Evolutionary conservation across 176 grass and related monocot genomes (phyloP).

Genomic region (Eleusine coracana): DNA sequence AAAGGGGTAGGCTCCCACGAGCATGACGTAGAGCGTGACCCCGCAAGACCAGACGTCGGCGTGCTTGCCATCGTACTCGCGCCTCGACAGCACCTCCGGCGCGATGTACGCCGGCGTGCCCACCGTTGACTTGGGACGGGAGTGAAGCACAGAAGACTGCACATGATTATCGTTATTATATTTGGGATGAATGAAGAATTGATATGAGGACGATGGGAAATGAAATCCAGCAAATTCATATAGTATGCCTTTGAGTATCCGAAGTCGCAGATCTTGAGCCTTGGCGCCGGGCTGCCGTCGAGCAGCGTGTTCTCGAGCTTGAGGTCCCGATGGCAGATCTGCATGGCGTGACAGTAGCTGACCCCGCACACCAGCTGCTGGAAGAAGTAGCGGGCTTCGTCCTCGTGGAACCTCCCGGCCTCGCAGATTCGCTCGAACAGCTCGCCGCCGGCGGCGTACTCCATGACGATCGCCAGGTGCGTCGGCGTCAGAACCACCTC

Average conservation of each 20-base stretch:
- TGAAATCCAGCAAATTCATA: no score
- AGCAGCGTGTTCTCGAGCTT: slow-evolving; percentile 95
- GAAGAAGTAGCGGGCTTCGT: slow-evolving; percentile 89
- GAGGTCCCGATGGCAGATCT: slow-evolving; percentile 90
- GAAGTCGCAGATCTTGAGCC: slow-evolving; percentile 92
- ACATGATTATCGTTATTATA: not conserved
- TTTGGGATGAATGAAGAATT: no score
- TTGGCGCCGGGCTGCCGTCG: slow-evolving; percentile 81
- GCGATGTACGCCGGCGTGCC: slow-evolving; percentile 87
- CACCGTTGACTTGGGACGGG: slow-evolving; percentile 68
- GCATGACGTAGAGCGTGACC: slow-evolving; percentile 89
- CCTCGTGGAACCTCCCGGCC: slow-evolving; percentile 77
- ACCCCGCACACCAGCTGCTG: slow-evolving; percentile 94
- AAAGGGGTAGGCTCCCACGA: slow-evolving; percentile 87
- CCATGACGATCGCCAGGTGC: slow-evolving; percentile 93
- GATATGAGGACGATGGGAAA: no score
- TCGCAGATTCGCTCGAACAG: slow-evolving; percentile 97
- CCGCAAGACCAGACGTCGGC: slow-evolving; percentile 97
- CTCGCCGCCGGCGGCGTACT: slow-evolving; percentile 92
- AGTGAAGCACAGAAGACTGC: slow-evolving; percentile 67
- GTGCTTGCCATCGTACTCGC: slow-evolving; percentile 80
- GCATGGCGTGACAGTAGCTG: slow-evolving; percentile 83
- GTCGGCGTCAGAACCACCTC: slow-evolving; percentile 87
- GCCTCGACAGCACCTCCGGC: slow-evolving; percentile 64
- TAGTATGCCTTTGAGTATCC: slow-evolving; percentile 86